Evolutionary conservation across 1,139 yeast genomes (phyloP).

Genomic region (Petasospora fabianii): DNA sequence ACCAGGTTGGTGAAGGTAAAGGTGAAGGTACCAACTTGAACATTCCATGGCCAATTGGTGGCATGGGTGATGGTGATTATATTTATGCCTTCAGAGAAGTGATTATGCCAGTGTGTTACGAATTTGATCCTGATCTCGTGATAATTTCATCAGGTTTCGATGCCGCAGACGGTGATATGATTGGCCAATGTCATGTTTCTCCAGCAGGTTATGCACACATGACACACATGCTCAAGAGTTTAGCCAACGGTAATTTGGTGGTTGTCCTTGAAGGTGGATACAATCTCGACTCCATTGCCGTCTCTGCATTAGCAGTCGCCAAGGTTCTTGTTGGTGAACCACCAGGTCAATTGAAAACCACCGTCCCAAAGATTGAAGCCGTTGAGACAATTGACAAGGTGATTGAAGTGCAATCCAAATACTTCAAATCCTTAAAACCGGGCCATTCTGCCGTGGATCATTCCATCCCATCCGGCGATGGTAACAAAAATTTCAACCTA

Average conservation of each 20-base stretch:
- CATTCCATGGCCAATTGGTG: slow-evolving; percentile 92
- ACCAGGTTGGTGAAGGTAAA: slow-evolving; percentile 75
- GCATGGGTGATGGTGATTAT: slow-evolving; percentile 95
- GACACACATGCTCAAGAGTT: slow-evolving; percentile 86
- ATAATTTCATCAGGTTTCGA: slow-evolving; percentile 95
- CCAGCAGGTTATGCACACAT: slow-evolving; percentile 96
- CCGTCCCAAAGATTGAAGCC: slow-evolving; percentile 70
- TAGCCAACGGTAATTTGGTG: slow-evolving; percentile 85
- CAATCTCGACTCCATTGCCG: slow-evolving; percentile 84
- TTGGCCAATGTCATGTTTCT: slow-evolving; percentile 96
- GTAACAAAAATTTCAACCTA: slow-evolving; percentile 40
- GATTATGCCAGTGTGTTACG: slow-evolving; percentile 85
- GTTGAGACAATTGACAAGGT: slow-evolving; percentile 88
- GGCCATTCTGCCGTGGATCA: slow-evolving; percentile 42
- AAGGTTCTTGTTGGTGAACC: slow-evolving; percentile 93
- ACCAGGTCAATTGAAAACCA: slow-evolving; percentile 66
- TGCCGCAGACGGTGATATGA: slow-evolving; percentile 97
- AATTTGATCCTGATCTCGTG: slow-evolving; percentile 88
- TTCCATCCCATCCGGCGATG: slow-evolving; percentile 21
- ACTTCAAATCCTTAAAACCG: slow-evolving; percentile 85
- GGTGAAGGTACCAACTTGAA: slow-evolving; percentile 89
- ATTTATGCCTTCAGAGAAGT: slow-evolving; percentile 85
- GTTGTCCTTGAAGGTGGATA: slow-evolving; percentile 97
- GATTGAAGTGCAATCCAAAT: slow-evolving; percentile 71
- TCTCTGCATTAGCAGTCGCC: slow-evolving; percentile 88